These are phyloP conservation scores for Hygrocybe punicea DNA, from an alignment of 768 basidiomycete species.

Conservation along the genomic window DNA sequence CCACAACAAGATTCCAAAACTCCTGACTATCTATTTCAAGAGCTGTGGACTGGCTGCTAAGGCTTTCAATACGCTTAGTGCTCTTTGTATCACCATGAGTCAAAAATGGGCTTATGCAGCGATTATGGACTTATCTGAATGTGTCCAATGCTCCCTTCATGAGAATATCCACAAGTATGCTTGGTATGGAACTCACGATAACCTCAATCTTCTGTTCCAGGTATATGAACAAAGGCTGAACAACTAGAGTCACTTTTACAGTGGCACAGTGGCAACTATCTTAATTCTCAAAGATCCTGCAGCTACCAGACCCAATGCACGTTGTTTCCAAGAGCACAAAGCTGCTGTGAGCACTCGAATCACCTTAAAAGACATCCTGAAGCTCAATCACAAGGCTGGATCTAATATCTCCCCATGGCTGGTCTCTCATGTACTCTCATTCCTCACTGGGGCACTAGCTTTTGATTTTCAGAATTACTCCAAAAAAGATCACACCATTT, in stretches of 20 bases:
- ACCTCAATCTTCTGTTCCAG: conserved; percentile 35
- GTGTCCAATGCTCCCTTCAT: conserved; percentile 24
- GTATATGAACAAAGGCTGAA: conserved; percentile 38
- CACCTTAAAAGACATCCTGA: background rate
- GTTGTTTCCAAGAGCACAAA: background rate
- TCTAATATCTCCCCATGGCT: background rate
- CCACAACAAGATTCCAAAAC: conserved; percentile 26
- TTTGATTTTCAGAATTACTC: conserved; percentile 30
- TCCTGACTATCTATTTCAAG: conserved; percentile 37
- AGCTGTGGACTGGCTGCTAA: conserved; percentile 37
- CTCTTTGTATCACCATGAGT: conserved; percentile 39
- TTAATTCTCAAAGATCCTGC: conserved; percentile 3
- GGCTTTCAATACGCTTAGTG: conserved; percentile 36
- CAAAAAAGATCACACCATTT: conserved; percentile 9
- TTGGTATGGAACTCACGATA: conserved; percentile 38
- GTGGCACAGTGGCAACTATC: conserved; percentile 17
- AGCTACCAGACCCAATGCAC: background rate
- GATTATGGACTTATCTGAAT: conserved; percentile 26
- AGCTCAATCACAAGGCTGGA: background rate
- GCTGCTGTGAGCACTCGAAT: conserved; percentile 3
- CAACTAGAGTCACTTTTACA: conserved; percentile 35
- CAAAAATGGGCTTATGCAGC: conserved; percentile 35
- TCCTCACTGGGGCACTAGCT: conserved; percentile 26
- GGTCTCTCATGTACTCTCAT: conserved; percentile 21
- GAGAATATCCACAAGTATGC: conserved; percentile 22